phyloP scores from a whole-genome alignment of 139 green algal species.

The Chlorella sp. region DNA sequence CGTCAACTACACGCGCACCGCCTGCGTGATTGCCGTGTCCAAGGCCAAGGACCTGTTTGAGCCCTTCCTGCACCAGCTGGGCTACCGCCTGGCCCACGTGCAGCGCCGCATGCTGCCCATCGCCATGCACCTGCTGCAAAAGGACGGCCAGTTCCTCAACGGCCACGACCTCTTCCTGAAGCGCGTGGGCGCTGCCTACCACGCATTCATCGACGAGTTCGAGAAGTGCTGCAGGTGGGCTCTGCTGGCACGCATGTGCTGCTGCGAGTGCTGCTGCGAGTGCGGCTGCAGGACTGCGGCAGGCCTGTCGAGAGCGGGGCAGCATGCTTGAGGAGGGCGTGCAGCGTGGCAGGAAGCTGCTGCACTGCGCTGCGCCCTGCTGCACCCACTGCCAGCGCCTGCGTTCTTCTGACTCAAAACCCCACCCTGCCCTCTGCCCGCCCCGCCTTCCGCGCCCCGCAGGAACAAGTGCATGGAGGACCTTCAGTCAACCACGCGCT shows the following conservation, averaged over 20 bases:
- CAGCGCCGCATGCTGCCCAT: conserved; percentile 90
- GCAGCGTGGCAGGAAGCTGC: no score
- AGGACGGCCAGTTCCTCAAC: conserved; percentile 75
- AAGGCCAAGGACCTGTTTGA: conserved; percentile 86
- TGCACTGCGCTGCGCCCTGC: background rate
- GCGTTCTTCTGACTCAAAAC: background rate
- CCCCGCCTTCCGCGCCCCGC: background rate
- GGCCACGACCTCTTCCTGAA: conserved; percentile 91
- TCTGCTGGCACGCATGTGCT: no score
- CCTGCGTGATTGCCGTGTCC: conserved; percentile 91
- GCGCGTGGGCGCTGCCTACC: conserved; percentile 79
- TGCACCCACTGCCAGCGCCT: background rate
- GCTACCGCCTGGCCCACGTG: conserved; percentile 90
- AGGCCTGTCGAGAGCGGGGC: no score
- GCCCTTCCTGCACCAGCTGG: conserved; percentile 93
- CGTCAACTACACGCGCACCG: conserved; percentile 95
- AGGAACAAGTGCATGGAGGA: conserved; percentile 90
- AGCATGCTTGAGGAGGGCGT: background rate
- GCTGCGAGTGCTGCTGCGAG: no score
- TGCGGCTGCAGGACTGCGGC: no score
- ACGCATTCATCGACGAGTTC: conserved; percentile 86
- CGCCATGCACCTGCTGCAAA: conserved; percentile 86
- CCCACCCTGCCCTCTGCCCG: background rate
- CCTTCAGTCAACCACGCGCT: conserved; percentile 87
- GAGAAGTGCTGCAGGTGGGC: conserved; percentile 56